phyloP scores from a whole-genome alignment of 768 basidiomycete species.

The Gelatoporia subvermispora region DNA sequence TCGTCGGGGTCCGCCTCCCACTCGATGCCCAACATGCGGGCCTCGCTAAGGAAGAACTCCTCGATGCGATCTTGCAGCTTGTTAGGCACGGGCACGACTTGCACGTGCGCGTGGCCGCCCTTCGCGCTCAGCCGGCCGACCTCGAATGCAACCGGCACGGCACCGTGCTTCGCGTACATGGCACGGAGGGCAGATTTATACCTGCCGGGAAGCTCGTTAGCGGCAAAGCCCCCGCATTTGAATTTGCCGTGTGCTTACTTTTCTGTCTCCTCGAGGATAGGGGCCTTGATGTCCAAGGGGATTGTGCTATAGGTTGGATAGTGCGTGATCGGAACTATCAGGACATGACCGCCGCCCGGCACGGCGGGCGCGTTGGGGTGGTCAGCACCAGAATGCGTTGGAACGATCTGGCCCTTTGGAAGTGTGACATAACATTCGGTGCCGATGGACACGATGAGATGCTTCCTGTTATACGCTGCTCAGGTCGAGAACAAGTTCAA shows the following conservation, averaged over 20 bases:
- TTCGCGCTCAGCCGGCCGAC: slow-evolving; percentile 77
- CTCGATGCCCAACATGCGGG: slow-evolving; percentile 57
- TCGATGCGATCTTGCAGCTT: slow-evolving; percentile 60
- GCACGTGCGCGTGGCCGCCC: slow-evolving; percentile 94
- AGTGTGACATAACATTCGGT: slow-evolving; percentile 90
- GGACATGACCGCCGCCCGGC: slow-evolving; percentile 93
- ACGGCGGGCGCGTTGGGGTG: slow-evolving; percentile 41
- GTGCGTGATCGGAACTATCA: slow-evolving; percentile 92
- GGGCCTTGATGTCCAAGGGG: slow-evolving; percentile 66
- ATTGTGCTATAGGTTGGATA: slow-evolving; percentile 84
- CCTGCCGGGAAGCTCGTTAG: slow-evolving; percentile 29
- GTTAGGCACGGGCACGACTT: slow-evolving; percentile 75
- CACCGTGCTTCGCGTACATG: slow-evolving; percentile 67
- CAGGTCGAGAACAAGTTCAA: background rate
- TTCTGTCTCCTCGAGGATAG: slow-evolving; percentile 79
- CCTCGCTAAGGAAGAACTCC: slow-evolving; percentile 68
- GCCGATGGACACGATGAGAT: slow-evolving; percentile 93
- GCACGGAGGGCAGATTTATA: slow-evolving; percentile 74
- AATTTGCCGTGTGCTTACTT: slow-evolving; percentile 38
- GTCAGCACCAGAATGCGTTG: slow-evolving; percentile 58
- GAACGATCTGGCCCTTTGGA: slow-evolving; percentile 93
- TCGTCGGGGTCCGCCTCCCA: slow-evolving; percentile 70
- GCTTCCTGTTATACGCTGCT: slow-evolving; percentile 55
- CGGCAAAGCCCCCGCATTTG: background rate
- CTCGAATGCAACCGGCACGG: slow-evolving; percentile 78